Evolutionary conservation across 2,329 filamentous ascomycete genomes (phyloP).

Genomic region (Claviceps pazoutovae): DNA sequence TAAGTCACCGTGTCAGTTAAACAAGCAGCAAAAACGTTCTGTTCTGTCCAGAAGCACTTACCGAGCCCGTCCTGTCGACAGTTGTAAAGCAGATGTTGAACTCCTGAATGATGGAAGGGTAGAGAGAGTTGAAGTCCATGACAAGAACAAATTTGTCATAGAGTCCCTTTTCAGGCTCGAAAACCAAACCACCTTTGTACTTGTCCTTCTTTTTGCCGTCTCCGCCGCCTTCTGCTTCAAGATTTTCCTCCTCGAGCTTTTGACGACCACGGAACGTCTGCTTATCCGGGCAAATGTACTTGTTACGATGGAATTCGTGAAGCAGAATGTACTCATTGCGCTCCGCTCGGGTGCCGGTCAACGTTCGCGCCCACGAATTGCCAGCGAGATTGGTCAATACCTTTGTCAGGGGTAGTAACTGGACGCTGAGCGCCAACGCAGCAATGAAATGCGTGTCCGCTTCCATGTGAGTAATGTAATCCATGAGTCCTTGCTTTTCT

Average conservation of each 20-base stretch:
- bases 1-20: constrained; percentile 18
- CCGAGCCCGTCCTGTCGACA: constrained; percentile 61
- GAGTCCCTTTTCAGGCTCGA: constrained; percentile 91
- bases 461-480: constrained; percentile 88
- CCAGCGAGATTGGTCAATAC: constrained; percentile 91
- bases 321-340: constrained; percentile 98
- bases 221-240: constrained; percentile 51
- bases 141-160: constrained; percentile 98
- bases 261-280: constrained; percentile 63
- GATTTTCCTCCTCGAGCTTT: constrained; percentile 55
- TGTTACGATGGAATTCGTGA: constrained; percentile 91
- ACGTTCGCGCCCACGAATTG: constrained; percentile 93
- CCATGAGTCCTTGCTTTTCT: constrained; percentile 70
- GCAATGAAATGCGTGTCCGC: constrained; percentile 93
- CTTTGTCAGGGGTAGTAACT: constrained; percentile 88
- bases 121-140: constrained; percentile 99
- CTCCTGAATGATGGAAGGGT: constrained; percentile 97
- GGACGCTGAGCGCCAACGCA: constrained; percentile 73
- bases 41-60: constrained; percentile 28
- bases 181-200: constrained; percentile 95
- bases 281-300: constrained; percentile 97
- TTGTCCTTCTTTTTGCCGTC: constrained; percentile 97
- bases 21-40: neutral
- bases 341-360: constrained; percentile 91
- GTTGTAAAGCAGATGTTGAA: constrained; percentile 99